Evolutionary conservation across 495 filamentous ascomycete genomes (phyloP), one percentile per base, ranked within the genome.

Genomic region (Usnea hakonensis): DNA sequence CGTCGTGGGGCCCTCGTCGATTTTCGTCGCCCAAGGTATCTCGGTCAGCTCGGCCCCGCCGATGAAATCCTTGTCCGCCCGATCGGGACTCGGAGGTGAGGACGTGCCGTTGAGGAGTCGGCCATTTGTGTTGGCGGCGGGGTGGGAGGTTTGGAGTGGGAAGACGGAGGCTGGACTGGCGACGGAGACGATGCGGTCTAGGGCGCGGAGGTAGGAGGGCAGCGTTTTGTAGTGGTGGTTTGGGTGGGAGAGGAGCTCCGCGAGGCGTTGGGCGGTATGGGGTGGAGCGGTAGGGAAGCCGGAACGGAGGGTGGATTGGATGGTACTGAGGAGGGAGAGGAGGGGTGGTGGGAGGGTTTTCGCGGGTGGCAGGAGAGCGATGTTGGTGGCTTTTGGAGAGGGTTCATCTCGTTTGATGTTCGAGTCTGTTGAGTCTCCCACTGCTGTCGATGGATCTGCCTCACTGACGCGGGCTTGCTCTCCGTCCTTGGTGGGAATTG

Each of bases 31-130:
- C 94, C 94, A 97, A 0, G 91, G 89, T 52, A 98, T 98, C 0
- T 93, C 93, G 0, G 94, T 97, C 30, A 98, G 79, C 40, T 96
- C 81, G 0, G 95, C 94, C 13, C 94, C 94, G 43, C 94, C 93
- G 9, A 98, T 77, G 21, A 85, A 88, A 68, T 97, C 94, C 71
- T 96, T 92, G 58, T 90, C 91, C 38, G 37, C 38, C 36, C n/a
- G 43, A 14, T 38, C 55, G 13, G 61, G 55, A 5, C 62, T 56
- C 0, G 71, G n/a, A n/a, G n/a, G 63, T 7, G 67, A 46, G 2
- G 68, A 65, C 0, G 73, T 64, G 0, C 80, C 79, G 59, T 83
- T 83, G 0, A 75, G 62, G 26, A 67, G 44, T 14, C 59, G 54
- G 13, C 64, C 65, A 5, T 65, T 63, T 54, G 70, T 72, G 50